These are phyloP conservation scores for Talaromyces ruber DNA, from an alignment of 495 filamentous ascomycete species.

Conservation along the genomic window DNA sequence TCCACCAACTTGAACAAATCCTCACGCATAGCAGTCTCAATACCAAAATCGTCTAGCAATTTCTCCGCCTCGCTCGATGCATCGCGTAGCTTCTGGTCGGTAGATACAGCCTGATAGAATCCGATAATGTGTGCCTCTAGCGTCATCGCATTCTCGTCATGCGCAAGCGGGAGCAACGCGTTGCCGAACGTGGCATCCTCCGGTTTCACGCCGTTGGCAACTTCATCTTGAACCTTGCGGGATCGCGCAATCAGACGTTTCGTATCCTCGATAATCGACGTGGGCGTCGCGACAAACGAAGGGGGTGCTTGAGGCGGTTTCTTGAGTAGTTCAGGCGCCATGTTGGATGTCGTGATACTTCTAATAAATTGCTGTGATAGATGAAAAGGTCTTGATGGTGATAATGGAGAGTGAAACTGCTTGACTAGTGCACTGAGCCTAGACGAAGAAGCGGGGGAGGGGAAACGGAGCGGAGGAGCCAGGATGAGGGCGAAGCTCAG, in stretches of 20 bases:
- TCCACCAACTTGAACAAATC: slow-evolving; percentile 58
- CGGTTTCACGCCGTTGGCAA: slow-evolving; percentile 59
- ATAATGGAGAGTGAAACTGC: slow-evolving; percentile 44
- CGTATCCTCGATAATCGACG: slow-evolving; percentile 67
- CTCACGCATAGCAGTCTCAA: slow-evolving; percentile 60
- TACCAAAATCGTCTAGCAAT: slow-evolving; percentile 57
- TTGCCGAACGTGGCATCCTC: slow-evolving; percentile 59
- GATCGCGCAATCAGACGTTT: slow-evolving; percentile 63
- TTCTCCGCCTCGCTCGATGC: slow-evolving; percentile 62
- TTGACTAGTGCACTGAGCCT: slow-evolving; percentile 49
- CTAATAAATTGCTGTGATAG: slow-evolving; percentile 18
- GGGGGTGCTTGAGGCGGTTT: slow-evolving; percentile 81
- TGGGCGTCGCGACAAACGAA: slow-evolving; percentile 72
- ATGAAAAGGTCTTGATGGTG: slow-evolving; percentile 9
- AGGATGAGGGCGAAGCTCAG: slow-evolving; percentile 49
- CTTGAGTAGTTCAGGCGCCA: slow-evolving; percentile 54
- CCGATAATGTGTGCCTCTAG: slow-evolving; percentile 53
- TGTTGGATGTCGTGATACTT: slow-evolving; percentile 52
- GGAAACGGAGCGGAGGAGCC: slow-evolving; percentile 55
- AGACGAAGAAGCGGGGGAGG: slow-evolving; percentile 29
- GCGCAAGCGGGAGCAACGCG: slow-evolving; percentile 53
- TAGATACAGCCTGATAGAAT: slow-evolving; percentile 78
- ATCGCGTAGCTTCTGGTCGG: slow-evolving; percentile 58
- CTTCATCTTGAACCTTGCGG: slow-evolving; percentile 60
- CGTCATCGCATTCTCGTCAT: slow-evolving; percentile 57